These are phyloP conservation scores for Tulasnella sp. DNA, from an alignment of 768 basidiomycete genomes.

Conservation along the genomic window DNA sequence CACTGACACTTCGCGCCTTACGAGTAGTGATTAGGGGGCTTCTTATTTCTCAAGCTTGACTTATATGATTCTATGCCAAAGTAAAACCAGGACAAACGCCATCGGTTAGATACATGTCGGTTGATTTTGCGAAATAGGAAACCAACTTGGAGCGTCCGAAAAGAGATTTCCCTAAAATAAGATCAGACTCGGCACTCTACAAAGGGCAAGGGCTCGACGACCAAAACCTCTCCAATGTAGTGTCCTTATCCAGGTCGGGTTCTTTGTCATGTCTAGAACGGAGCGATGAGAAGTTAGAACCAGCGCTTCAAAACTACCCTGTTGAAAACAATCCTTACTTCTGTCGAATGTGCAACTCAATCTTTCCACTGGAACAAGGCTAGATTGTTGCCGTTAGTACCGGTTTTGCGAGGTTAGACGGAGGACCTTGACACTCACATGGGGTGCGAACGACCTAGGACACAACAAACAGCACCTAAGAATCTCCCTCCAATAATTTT, in stretches of 20 bases:
- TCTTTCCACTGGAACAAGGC: not conserved
- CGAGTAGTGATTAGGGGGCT: too few relatives aligned
- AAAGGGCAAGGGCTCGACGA: not conserved
- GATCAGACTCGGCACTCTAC: not conserved
- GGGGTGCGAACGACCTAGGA: not conserved
- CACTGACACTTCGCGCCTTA: too few relatives aligned
- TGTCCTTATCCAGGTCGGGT: not conserved
- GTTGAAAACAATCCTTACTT: not conserved
- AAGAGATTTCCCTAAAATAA: not conserved
- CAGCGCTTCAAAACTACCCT: not conserved
- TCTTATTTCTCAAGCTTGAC: too few relatives aligned
- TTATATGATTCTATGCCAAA: too few relatives aligned
- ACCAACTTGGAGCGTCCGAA: not conserved
- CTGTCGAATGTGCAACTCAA: not conserved
- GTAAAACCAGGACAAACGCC: too few relatives aligned
- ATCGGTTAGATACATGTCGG: too few relatives aligned
- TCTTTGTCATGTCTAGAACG: not conserved
- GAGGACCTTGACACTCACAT: not conserved
- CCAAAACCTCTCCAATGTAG: not conserved
- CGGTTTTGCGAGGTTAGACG: too few relatives aligned
- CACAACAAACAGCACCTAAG: not conserved
- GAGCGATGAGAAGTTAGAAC: too few relatives aligned
- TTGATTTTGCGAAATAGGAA: too few relatives aligned
- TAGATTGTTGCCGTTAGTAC: not conserved
- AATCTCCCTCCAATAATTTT: not conserved